These are phyloP conservation scores for Xerocomus brunneocitrinus DNA, from an alignment of 768 basidiomycete genomes.

Conservation along the genomic window DNA sequence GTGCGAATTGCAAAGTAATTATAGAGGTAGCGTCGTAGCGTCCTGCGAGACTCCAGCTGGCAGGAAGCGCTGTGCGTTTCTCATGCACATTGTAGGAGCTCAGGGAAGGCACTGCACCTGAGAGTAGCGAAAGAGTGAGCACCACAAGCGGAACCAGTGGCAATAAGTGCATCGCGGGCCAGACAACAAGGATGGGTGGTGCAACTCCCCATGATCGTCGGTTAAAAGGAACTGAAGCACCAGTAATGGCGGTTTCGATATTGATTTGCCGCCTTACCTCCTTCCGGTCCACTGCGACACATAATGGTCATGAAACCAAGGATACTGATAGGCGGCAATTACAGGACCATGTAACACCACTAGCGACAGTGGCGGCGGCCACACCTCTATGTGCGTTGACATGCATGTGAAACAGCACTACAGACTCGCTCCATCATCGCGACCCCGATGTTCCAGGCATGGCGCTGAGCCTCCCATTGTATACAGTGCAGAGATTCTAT, in stretches of 20 bases:
- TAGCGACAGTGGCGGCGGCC: too few relatives aligned
- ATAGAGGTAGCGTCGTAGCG: slow-evolving; percentile 30
- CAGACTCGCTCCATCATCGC: neutral
- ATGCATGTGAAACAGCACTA: neutral
- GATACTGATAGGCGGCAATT: too few relatives aligned
- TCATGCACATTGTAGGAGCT: slow-evolving; percentile 36
- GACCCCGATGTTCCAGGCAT: neutral
- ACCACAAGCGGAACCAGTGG: slow-evolving; percentile 2
- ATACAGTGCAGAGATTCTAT: slow-evolving; percentile 5
- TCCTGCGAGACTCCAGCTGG: slow-evolving; percentile 35
- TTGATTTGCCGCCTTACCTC: neutral
- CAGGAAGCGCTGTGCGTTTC: slow-evolving; percentile 33
- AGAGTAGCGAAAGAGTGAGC: slow-evolving; percentile 12
- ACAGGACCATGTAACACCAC: too few relatives aligned
- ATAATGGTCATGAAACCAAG: neutral
- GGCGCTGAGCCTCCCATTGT: slow-evolving; percentile 9
- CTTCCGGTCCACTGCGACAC: neutral
- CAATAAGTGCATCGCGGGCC: slow-evolving; percentile 11
- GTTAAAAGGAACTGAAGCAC: neutral
- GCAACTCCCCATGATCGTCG: neutral
- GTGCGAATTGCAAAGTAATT: slow-evolving; percentile 29
- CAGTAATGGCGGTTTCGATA: neutral
- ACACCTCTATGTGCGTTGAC: neutral
- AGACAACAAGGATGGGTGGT: neutral
- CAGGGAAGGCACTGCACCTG: slow-evolving; percentile 13